A percentile compares a stretch with the other conserved stretches of the same genome.
Evolutionary conservation across 2,329 filamentous ascomycete genomes (phyloP).

Genomic region (Scytalidium sp.): DNA sequence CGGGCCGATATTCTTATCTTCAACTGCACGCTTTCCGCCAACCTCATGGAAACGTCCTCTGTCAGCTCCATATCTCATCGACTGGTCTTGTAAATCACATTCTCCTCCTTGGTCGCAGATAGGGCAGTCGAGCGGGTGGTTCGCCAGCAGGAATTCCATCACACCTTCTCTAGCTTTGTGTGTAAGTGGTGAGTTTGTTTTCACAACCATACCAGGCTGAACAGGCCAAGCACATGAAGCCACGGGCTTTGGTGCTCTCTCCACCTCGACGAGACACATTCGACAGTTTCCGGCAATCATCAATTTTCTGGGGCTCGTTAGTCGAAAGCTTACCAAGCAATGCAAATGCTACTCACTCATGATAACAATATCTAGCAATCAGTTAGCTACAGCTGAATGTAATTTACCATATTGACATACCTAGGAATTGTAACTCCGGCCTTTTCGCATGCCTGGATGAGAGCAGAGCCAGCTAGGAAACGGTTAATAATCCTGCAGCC

Average conservation of each 20-base stretch:
- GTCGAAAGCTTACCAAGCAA: conserved; percentile 22
- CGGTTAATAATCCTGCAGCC: conserved; percentile 31
- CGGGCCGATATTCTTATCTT: conserved; percentile 99
- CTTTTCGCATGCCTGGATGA: conserved; percentile 99
- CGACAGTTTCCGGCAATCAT: conserved; percentile 99
- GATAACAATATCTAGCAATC: conserved; percentile 83
- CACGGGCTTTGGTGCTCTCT: conserved; percentile 92
- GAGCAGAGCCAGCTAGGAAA: conserved; percentile 79
- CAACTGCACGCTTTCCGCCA: conserved; percentile 92
- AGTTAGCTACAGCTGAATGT: conserved; percentile 22
- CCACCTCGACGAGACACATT: conserved; percentile 99
- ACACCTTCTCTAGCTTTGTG: conserved; percentile 99
- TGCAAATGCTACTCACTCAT: conserved; percentile 67
- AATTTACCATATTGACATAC: conserved; percentile 42
- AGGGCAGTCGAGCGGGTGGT: conserved; percentile 93
- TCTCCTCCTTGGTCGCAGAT: conserved; percentile 99
- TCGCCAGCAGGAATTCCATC: conserved; percentile 97
- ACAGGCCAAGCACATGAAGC: conserved; percentile 99
- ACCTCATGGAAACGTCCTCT: conserved; percentile 96
- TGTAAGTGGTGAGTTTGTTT: conserved; percentile 92
- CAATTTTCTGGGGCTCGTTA: conserved; percentile 65
- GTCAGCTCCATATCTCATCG: conserved; percentile 96
- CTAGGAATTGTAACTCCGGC: conserved; percentile 86
- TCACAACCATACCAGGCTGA: conserved; percentile 97
- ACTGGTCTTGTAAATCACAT: conserved; percentile 98